A percentile compares a stretch with the other conserved stretches of the same genome.
These are phyloP conservation scores for Populus hybrid DNA, from an alignment of 441 rosid species.

Conservation along the genomic window DNA sequence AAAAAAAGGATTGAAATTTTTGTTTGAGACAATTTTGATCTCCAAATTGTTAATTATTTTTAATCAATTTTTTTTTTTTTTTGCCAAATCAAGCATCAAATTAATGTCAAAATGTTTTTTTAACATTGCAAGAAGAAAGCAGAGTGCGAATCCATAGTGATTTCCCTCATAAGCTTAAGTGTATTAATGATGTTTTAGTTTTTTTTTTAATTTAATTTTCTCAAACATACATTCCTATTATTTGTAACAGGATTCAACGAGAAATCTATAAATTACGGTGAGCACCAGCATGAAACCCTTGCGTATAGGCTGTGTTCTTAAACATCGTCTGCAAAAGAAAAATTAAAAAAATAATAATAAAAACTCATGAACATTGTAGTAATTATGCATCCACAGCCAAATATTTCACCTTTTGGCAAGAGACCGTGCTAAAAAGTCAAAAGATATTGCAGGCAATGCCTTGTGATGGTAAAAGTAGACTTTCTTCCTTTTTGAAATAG, in stretches of 20 bases:
- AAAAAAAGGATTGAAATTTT: no score
- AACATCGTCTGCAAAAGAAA: constrained; percentile 56
- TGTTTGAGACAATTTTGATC: no score
- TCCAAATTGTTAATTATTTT: no score
- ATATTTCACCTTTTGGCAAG: neutral
- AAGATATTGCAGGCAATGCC: neutral
- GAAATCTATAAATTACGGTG: constrained; percentile 6
- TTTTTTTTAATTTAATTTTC: neutral
- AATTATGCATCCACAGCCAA: neutral
- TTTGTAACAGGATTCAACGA: neutral
- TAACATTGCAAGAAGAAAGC: no score
- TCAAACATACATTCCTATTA: neutral
- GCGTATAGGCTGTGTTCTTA: constrained; percentile 55
- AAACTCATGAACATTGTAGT: neutral
- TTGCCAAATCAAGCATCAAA: no score
- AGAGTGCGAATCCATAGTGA: no score
- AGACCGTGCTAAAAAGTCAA: neutral
- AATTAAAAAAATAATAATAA: neutral
- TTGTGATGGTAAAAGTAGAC: neutral
- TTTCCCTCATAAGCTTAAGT: no score
- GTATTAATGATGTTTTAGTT: no score
- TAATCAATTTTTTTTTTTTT: no score
- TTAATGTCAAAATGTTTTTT: no score
- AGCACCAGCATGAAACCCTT: constrained; percentile 38
- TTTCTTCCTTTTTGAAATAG: neutral